phyloP scores from a whole-genome alignment of 106 monocot genomes.

The Ottelia alismoides region DNA sequence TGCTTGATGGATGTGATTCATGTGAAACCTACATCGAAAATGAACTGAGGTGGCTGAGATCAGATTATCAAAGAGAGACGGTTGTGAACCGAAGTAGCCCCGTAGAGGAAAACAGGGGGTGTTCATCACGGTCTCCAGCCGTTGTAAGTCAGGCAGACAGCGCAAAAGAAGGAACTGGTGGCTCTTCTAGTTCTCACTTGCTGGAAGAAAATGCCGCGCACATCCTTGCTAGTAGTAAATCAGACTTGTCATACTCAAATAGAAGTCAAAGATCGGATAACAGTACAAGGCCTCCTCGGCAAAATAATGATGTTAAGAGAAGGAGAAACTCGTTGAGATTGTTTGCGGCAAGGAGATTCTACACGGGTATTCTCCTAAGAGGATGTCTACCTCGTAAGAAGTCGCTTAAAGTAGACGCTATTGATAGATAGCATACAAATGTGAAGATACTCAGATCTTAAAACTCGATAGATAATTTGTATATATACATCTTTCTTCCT shows the following conservation, averaged over 20 bases:
- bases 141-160: slow-evolving; percentile 1
- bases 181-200: slow-evolving; percentile 7
- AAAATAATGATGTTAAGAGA: slow-evolving; percentile 3
- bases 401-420: slow-evolving; percentile 36
- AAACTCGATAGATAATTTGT: too few relatives aligned
- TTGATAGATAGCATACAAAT: slow-evolving; percentile 26
- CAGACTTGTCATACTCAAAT: too few relatives aligned
- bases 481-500: too few relatives aligned
- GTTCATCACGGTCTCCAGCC: slow-evolving; percentile 11
- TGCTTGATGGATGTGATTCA: slow-evolving; percentile 7
- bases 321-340: slow-evolving; percentile 1
- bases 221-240: neutral
- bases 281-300: neutral
- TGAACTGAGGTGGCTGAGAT: slow-evolving; percentile 18
- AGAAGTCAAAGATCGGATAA: neutral
- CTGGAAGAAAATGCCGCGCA: slow-evolving; percentile 1
- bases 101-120: neutral
- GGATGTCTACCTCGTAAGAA: slow-evolving; percentile 19
- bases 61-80: slow-evolving; percentile 16
- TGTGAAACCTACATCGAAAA: slow-evolving; percentile 12
- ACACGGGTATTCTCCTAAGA: slow-evolving; percentile 8
- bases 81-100: slow-evolving; percentile 3
- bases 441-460: too few relatives aligned
- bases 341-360: slow-evolving; percentile 21
- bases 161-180: neutral